Conservation (phyloP, 331 rosid species). For the Pyrus hybrid region DNA sequence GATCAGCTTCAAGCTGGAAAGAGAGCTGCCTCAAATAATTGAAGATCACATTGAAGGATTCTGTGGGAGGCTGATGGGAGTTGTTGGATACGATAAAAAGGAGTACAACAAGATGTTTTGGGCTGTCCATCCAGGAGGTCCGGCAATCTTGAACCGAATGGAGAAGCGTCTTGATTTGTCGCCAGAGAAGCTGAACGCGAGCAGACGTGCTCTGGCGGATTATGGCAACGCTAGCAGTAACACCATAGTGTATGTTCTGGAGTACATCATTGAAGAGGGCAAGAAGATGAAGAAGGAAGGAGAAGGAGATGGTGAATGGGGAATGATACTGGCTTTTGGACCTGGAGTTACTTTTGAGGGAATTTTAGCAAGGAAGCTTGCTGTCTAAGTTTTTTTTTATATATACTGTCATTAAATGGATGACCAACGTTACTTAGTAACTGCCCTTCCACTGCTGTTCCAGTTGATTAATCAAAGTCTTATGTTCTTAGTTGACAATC, state of each 20-base stretch:
- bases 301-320: constrained; percentile 52
- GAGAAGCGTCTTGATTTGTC: constrained; percentile 75
- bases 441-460: background rate
- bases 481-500: background rate
- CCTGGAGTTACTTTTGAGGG: constrained; percentile 94
- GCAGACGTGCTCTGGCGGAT: constrained; percentile 76
- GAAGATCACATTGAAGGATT: constrained; percentile 73
- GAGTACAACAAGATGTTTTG: constrained; percentile 66
- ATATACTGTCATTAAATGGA: background rate
- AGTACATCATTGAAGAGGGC: constrained; percentile 74
- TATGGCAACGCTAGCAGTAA: constrained; percentile 94
- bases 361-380: constrained; percentile 71
- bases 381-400: constrained; percentile 9
- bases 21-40: constrained; percentile 86
- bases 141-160: constrained; percentile 75
- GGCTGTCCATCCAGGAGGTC: constrained; percentile 99
- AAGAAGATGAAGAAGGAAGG: constrained; percentile 38
- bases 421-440: background rate
- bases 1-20: constrained; percentile 70
- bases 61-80: constrained; percentile 45
- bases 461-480: background rate
- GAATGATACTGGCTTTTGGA: constrained; percentile 92
- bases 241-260: constrained; percentile 81
- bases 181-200: constrained; percentile 73
- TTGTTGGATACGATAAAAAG: constrained; percentile 37